Evolutionary conservation across 2,329 filamentous ascomycete genomes (phyloP).

Genomic region (Alternaria hordeiaustralica): DNA sequence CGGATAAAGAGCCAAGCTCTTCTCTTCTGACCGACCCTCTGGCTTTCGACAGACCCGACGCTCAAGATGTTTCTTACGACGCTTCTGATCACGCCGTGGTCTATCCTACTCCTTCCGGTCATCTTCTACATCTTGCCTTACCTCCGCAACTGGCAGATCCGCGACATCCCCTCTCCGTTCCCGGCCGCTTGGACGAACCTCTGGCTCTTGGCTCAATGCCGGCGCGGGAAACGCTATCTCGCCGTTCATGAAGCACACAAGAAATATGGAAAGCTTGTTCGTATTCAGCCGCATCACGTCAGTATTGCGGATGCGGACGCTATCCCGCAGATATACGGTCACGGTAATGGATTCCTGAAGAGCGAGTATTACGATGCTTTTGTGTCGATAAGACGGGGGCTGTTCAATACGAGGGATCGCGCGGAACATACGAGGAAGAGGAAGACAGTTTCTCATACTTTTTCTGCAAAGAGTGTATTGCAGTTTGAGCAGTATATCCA

Average conservation of each 20-base stretch:
- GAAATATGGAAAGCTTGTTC: slow-evolving; percentile 77
- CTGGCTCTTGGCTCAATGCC: slow-evolving; percentile 73
- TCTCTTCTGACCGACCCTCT: neutral
- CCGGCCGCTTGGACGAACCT: slow-evolving; percentile 74
- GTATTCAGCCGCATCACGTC: slow-evolving; percentile 84
- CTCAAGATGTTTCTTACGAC: slow-evolving; percentile 41
- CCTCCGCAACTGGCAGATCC: slow-evolving; percentile 63
- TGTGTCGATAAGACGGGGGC: slow-evolving; percentile 80
- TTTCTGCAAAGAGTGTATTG: slow-evolving; percentile 78
- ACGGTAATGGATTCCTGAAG: slow-evolving; percentile 60
- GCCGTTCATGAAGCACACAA: slow-evolving; percentile 76
- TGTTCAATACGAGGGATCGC: slow-evolving; percentile 89
- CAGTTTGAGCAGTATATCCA: slow-evolving; percentile 92
- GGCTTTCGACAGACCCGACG: slow-evolving; percentile 1
- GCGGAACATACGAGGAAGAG: slow-evolving; percentile 85
- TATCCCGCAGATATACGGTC: slow-evolving; percentile 77
- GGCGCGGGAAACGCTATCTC: slow-evolving; percentile 65
- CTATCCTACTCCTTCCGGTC: slow-evolving; percentile 57
- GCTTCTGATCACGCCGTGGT: slow-evolving; percentile 53
- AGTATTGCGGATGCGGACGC: slow-evolving; percentile 81
- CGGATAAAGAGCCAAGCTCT: neutral
- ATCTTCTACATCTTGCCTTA: slow-evolving; percentile 67
- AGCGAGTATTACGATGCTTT: slow-evolving; percentile 90
- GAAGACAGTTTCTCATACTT: slow-evolving; percentile 87
- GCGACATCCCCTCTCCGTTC: slow-evolving; percentile 67